Percentiles rank a stretch among this genome's conserved stretches.
Conservation (phyloP, 2,329 filamentous ascomycete species). For the Fusarium sp. region DNA sequence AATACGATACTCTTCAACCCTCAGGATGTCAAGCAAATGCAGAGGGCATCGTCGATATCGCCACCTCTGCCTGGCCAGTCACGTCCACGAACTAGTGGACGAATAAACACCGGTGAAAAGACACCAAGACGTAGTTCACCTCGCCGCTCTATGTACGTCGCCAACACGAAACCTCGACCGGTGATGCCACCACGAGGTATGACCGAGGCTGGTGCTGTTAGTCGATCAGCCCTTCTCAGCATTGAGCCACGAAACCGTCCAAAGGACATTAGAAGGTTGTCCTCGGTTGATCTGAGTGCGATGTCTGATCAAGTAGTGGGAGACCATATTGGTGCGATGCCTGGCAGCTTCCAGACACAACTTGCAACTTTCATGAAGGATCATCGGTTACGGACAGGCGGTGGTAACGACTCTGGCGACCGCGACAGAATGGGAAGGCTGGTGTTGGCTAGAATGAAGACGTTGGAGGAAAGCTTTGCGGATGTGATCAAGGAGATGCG, state of each 20-base stretch:
- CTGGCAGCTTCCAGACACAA: conserved; percentile 83
- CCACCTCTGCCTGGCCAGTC: conserved; percentile 47
- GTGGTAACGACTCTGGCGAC: conserved; percentile 53
- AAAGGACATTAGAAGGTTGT: conserved; percentile 56
- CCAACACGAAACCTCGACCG: conserved; percentile 66
- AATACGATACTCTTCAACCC: conserved; percentile 89
- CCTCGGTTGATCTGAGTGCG: conserved; percentile 77
- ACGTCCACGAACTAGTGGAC: conserved; percentile 53
- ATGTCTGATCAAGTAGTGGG: conserved; percentile 75
- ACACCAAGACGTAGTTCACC: conserved; percentile 60
- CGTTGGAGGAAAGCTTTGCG: conserved; percentile 87
- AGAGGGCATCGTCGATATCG: conserved; percentile 57
- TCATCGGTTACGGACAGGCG: conserved; percentile 60
- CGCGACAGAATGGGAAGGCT: conserved; percentile 80
- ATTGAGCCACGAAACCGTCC: conserved; percentile 58
- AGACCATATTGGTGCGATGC: conserved; percentile 70
- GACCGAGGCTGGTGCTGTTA: conserved; percentile 50
- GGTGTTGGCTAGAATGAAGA: conserved; percentile 91
- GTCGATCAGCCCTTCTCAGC: conserved; percentile 60
- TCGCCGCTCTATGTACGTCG: conserved; percentile 55
- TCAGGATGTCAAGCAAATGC: conserved; percentile 53
- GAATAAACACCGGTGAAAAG: conserved; percentile 47
- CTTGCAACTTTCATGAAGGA: conserved; percentile 75
- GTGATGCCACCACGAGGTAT: conserved; percentile 59
- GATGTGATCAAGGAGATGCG: conserved; percentile 87